Percentiles rank a stretch among this genome's conserved stretches.
Conservation (phyloP, 495 filamentous ascomycete species). For the Chaetomium fimeti region DNA sequence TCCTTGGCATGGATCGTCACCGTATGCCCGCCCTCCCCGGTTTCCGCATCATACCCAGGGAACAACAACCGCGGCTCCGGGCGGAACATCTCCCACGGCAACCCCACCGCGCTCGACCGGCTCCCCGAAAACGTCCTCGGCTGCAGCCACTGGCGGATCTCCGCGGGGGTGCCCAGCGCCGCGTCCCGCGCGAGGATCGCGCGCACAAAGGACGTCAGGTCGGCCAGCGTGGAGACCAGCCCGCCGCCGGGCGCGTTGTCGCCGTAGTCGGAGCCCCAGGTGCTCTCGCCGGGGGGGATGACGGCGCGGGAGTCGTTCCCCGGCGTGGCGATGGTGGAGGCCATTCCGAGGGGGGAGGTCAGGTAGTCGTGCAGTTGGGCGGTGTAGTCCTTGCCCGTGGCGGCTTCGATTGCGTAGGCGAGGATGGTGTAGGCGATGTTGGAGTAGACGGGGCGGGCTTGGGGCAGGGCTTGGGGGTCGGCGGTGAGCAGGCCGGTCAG, state of each 20-base stretch:
- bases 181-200: slow-evolving; percentile 22
- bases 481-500: neutral
- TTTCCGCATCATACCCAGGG: slow-evolving; percentile 14
- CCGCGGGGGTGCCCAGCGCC: slow-evolving; percentile 10
- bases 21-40: slow-evolving; percentile 17
- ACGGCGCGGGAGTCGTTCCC: slow-evolving; percentile 26
- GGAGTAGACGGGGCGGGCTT: slow-evolving; percentile 13
- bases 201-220: slow-evolving; percentile 40
- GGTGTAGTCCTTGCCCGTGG: slow-evolving; percentile 7
- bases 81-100: slow-evolving; percentile 35
- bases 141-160: slow-evolving; percentile 28
- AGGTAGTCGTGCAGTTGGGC: slow-evolving; percentile 40
- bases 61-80: slow-evolving; percentile 22
- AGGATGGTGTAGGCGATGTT: slow-evolving; percentile 12
- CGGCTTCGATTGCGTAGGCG: neutral
- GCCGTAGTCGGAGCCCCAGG: slow-evolving; percentile 23
- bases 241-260: slow-evolving; percentile 30
- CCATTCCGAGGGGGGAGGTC: slow-evolving; percentile 42
- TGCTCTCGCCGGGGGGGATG: slow-evolving; percentile 31
- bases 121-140: slow-evolving; percentile 25
- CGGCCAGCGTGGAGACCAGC: slow-evolving; percentile 42
- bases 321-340: slow-evolving; percentile 30
- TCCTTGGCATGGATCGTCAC: slow-evolving; percentile 29
- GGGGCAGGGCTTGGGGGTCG: neutral
- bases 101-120: slow-evolving; percentile 20